Base-by-base conservation (phyloP, 1,284 basidiomycete genomes). In the Apiotrichum gamsii region DNA sequence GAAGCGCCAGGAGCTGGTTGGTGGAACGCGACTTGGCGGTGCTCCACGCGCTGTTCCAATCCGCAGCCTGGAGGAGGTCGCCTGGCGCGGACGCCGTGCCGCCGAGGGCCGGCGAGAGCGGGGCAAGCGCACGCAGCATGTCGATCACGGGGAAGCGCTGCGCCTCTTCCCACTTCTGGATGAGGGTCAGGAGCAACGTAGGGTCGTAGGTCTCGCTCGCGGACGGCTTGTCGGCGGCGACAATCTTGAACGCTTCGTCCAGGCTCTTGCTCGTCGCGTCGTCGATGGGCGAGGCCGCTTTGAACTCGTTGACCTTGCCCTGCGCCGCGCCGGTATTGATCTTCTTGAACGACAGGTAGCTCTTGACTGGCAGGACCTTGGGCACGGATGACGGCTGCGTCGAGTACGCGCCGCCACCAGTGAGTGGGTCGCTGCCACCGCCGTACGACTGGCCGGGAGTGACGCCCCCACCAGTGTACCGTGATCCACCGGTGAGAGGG, bases 111-210 rank as follows among this genome's bases (percentile, higher is more conserved):
- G 82, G 78, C 35, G 78, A 82, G 58, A 80, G 81, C 0, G 80
- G 83, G n/a, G 82, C 77, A 9, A 94, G 72, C 24, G 90, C 76
- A 24, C 94, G 83, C 39, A 83, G 78, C 8, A 97, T 77, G 64
- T 98, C 94, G 60, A 98, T 81, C 3, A 93, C 89, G 47, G 94
- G 94, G 73, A 95, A 94, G 6, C 86, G 80, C 52, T 84, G 80
- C 1, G 80, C 78, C 10, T 78, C 68, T 0, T 88, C 88, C 93
- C 94, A 98, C 21, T 82, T 77, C 19, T 80, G 76, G 8, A 94
- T 73, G 5, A 90, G 76, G 30, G 78, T 75, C 23, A 83, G 74
- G 30, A 91, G 76, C 6, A 77, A 75, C 21, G 83, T 78, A 3
- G 87, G 64, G 59, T 89, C 84, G 14, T 72, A 63, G 23, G 67